Evolutionary conservation across 352 stramenopile species (phyloP).

Genomic region (Globisporangium cederbergense): DNA sequence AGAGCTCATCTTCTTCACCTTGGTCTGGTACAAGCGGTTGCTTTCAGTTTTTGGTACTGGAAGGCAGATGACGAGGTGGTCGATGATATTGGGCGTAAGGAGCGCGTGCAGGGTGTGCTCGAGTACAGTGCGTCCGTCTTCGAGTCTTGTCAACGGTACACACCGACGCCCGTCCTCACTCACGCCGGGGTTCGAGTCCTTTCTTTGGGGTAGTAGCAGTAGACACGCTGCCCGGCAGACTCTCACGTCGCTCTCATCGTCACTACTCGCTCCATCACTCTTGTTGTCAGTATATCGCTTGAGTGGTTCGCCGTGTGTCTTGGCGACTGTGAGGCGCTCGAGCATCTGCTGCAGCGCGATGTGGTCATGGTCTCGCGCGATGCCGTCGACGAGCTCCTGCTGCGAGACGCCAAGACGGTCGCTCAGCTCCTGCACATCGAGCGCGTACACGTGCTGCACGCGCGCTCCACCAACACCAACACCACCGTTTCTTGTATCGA

Average conservation of each 20-base stretch:
- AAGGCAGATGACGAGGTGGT: slow-evolving; percentile 22
- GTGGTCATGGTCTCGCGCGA: slow-evolving; percentile 17
- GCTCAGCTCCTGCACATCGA: slow-evolving; percentile 22
- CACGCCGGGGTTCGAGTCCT: too few relatives aligned
- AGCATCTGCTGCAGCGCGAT: slow-evolving; percentile 20
- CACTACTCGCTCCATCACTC: background rate
- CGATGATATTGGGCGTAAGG: slow-evolving; percentile 16
- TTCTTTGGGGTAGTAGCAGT: slow-evolving; percentile 9
- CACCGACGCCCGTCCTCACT: background rate
- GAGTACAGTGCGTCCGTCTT: slow-evolving; percentile 10
- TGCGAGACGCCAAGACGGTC: slow-evolving; percentile 24
- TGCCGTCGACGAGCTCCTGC: slow-evolving; percentile 22
- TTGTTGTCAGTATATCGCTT: background rate
- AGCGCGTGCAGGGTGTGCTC: slow-evolving; percentile 17
- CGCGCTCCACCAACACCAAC: background rate
- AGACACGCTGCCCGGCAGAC: slow-evolving; percentile 21
- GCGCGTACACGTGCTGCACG: slow-evolving; percentile 24
- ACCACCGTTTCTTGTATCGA: background rate
- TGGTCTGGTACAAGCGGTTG: background rate
- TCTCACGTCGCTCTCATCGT: background rate
- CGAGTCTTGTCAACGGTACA: background rate
- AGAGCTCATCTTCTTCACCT: slow-evolving; percentile 1
- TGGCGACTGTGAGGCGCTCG: background rate
- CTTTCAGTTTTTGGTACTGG: background rate
- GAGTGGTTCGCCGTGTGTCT: too few relatives aligned